Evolutionary conservation across 2,329 filamentous ascomycete species (phyloP).

Genomic region (Ophiostoma himal-ulmi): DNA sequence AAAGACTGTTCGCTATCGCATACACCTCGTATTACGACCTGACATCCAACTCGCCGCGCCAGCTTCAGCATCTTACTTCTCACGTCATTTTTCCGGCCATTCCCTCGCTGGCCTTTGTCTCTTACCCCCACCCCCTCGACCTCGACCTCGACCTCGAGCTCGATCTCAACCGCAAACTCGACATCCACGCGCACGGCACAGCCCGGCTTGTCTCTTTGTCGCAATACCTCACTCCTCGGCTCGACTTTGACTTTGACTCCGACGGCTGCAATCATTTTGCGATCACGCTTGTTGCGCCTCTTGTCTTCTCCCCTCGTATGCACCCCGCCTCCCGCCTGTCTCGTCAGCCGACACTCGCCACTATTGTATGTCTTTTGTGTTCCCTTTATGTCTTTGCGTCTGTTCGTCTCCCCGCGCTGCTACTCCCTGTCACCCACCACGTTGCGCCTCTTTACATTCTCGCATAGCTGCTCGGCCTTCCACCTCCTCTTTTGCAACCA

Average conservation of each 20-base stretch:
- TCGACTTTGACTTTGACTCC: background rate
- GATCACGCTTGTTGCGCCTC: background rate
- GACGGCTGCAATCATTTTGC: background rate
- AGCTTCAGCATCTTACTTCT: background rate
- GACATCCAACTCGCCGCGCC: background rate
- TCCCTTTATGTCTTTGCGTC: background rate
- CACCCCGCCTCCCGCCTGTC: constrained; percentile 3
- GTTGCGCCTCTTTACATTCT: background rate
- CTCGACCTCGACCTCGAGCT: background rate
- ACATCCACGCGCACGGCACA: background rate
- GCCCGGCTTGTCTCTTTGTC: background rate
- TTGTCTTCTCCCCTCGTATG: background rate
- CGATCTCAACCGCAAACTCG: too few relatives aligned
- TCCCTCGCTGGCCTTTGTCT: background rate
- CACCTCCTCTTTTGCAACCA: background rate
- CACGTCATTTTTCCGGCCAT: background rate
- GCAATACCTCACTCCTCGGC: background rate
- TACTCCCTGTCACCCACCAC: background rate
- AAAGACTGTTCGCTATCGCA: background rate
- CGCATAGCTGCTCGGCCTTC: background rate
- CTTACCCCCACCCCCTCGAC: too few relatives aligned
- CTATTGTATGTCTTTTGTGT: background rate
- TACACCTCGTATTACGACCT: background rate
- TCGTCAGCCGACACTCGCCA: background rate
- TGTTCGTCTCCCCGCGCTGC: background rate